phyloP scores from a whole-genome alignment of 2,329 filamentous ascomycete genomes.

The Claviceps arundinis region DNA sequence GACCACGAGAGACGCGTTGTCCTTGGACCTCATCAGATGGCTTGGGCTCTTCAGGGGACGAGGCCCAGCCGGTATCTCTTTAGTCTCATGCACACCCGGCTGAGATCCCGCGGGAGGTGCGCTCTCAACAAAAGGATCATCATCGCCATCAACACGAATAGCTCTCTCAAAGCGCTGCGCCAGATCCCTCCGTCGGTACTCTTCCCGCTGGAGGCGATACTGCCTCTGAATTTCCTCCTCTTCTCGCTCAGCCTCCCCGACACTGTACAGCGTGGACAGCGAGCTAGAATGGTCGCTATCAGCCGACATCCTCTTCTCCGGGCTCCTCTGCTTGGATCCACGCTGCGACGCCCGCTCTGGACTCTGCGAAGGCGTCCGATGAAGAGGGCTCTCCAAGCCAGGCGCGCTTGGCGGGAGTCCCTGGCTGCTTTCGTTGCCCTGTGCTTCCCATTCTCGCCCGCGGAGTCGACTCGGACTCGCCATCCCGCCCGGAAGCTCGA shows the following conservation, averaged over 20 bases:
- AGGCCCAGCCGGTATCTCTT: conserved; percentile 5
- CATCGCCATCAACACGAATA: neutral
- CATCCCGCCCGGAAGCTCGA: conserved; percentile 21
- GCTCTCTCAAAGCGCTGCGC: neutral
- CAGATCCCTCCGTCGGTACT: neutral
- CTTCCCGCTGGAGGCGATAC: conserved; percentile 1
- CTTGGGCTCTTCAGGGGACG: conserved; percentile 10
- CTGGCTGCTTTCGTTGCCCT: conserved; percentile 4
- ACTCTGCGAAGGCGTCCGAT: conserved; percentile 8
- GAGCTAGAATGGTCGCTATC: conserved; percentile 37
- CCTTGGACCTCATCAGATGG: conserved; percentile 1
- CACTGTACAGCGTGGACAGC: conserved; percentile 44
- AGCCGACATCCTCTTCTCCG: conserved; percentile 17
- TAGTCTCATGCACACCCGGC: conserved; percentile 1
- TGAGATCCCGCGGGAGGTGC: neutral
- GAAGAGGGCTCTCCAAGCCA: conserved; percentile 5
- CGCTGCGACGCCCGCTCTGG: conserved; percentile 11
- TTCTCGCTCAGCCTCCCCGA: conserved; percentile 32
- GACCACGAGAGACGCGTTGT: neutral
- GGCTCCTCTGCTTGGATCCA: conserved; percentile 5
- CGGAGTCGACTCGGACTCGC: conserved; percentile 31
- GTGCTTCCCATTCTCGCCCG: conserved; percentile 15
- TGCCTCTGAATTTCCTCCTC: conserved; percentile 4
- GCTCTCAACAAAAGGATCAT: conserved; percentile 22
- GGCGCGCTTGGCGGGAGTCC: conserved; percentile 5